Evolutionary conservation across 306 rosid species (phyloP).

Genomic region (Dalbergia oliveri): DNA sequence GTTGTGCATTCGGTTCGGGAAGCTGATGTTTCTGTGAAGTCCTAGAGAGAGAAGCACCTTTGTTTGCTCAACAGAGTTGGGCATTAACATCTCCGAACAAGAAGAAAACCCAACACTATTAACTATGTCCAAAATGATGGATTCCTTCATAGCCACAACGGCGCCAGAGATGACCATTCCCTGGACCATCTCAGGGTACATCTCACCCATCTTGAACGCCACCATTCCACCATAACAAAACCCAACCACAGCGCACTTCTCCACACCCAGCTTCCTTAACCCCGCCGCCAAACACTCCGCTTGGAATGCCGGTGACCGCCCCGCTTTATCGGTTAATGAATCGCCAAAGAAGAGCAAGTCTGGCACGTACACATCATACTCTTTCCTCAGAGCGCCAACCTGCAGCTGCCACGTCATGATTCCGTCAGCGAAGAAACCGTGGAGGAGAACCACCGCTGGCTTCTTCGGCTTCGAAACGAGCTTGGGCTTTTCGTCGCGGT

Average conservation of each 20-base stretch:
- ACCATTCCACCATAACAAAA: slow-evolving; percentile 90
- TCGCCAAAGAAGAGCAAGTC: slow-evolving; percentile 88
- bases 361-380: slow-evolving; percentile 74
- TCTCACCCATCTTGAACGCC: slow-evolving; percentile 76
- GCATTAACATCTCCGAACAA: slow-evolving; percentile 73
- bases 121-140: slow-evolving; percentile 42
- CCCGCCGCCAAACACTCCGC: slow-evolving; percentile 76
- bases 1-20: slow-evolving; percentile 63
- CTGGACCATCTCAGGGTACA: slow-evolving; percentile 62
- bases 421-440: slow-evolving; percentile 83
- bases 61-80: slow-evolving; percentile 58
- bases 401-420: slow-evolving; percentile 81
- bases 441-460: slow-evolving; percentile 74
- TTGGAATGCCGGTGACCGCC: slow-evolving; percentile 70
- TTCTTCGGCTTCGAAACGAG: slow-evolving; percentile 48
- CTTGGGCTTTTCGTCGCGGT: neutral
- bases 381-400: slow-evolving; percentile 58
- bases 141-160: slow-evolving; percentile 57
- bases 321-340: slow-evolving; percentile 62
- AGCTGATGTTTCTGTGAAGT: slow-evolving; percentile 56
- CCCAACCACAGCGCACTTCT: slow-evolving; percentile 73
- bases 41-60: slow-evolving; percentile 67
- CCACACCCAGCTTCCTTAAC: slow-evolving; percentile 74
- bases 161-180: slow-evolving; percentile 65
- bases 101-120: slow-evolving; percentile 61